Conservation (phyloP, 768 basidiomycete genomes). For the Boletus rex-veris region DNA sequence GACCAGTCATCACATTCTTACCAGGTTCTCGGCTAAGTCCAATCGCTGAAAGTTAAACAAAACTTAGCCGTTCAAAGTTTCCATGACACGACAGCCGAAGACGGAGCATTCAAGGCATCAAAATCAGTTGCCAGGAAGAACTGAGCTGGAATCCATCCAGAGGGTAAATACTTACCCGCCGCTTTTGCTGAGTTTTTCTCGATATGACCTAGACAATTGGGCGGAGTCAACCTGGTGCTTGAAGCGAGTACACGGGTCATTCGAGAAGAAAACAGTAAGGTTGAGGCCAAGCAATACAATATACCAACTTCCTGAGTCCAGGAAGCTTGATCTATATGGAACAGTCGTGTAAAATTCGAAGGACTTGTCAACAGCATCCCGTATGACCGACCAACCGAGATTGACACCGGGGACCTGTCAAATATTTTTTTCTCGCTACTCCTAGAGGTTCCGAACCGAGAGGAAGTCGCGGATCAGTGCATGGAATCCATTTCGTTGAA, state of each 20-base stretch:
- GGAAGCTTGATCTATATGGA: neutral
- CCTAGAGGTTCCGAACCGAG: neutral
- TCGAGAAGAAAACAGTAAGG: neutral
- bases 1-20: neutral
- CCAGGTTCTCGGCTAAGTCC: neutral
- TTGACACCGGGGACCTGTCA: slow-evolving; percentile 6
- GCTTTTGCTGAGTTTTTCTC: neutral
- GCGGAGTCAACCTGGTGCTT: neutral
- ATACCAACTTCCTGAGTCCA: neutral
- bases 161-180: neutral
- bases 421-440: neutral
- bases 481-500: neutral
- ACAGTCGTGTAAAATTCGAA: neutral
- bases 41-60: neutral
- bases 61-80: slow-evolving; percentile 16
- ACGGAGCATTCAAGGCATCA: neutral
- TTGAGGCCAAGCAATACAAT: neutral
- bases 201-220: neutral
- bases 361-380: neutral
- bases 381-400: neutral
- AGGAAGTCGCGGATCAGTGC: neutral
- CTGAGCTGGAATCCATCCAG: neutral
- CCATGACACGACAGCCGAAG: neutral
- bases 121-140: slow-evolving; percentile 9
- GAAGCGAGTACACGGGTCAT: neutral